These are phyloP conservation scores for Hemisphaericaspora lyxosophila DNA, from an alignment of 1,139 yeast species.

Conservation along the genomic window DNA sequence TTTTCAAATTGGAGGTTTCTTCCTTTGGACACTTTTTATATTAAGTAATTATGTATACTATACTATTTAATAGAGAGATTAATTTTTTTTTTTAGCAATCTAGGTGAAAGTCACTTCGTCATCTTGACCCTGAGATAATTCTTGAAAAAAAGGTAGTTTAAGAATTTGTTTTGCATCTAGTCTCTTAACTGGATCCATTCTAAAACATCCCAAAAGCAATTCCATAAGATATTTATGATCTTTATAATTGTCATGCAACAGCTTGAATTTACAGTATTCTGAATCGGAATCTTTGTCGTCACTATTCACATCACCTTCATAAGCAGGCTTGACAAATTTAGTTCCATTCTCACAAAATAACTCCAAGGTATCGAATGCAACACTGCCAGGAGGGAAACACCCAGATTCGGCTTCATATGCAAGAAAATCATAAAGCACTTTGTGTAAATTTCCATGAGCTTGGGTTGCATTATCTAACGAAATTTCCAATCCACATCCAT, in stretches of 20 bases:
- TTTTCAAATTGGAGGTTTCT: too few species aligned
- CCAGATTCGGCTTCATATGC: slow-evolving; percentile 32
- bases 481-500: slow-evolving; percentile 85
- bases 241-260: slow-evolving; percentile 28
- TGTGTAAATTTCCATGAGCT: slow-evolving; percentile 31
- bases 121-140: slow-evolving; percentile 28
- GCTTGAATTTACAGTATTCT: slow-evolving; percentile 16
- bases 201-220: slow-evolving; percentile 53
- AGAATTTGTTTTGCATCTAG: slow-evolving; percentile 57
- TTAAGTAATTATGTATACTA: not conserved
- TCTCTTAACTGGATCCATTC: slow-evolving; percentile 57
- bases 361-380: slow-evolving; percentile 37
- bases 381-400: slow-evolving; percentile 41
- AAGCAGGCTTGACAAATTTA: slow-evolving; percentile 25
- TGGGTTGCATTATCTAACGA: slow-evolving; percentile 28
- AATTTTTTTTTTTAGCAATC: slow-evolving; percentile 4
- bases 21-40: too few species aligned
- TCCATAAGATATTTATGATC: slow-evolving; percentile 52
- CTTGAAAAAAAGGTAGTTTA: slow-evolving; percentile 53
- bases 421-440: slow-evolving; percentile 32
- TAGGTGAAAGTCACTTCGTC: slow-evolving; percentile 37
- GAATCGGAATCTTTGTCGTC: slow-evolving; percentile 7
- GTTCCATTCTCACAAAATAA: slow-evolving; percentile 29
- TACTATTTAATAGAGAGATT: not conserved
- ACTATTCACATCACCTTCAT: slow-evolving; percentile 7